Evolutionary conservation across 495 filamentous ascomycete species (phyloP).

Genomic region (Evernia prunastri): DNA sequence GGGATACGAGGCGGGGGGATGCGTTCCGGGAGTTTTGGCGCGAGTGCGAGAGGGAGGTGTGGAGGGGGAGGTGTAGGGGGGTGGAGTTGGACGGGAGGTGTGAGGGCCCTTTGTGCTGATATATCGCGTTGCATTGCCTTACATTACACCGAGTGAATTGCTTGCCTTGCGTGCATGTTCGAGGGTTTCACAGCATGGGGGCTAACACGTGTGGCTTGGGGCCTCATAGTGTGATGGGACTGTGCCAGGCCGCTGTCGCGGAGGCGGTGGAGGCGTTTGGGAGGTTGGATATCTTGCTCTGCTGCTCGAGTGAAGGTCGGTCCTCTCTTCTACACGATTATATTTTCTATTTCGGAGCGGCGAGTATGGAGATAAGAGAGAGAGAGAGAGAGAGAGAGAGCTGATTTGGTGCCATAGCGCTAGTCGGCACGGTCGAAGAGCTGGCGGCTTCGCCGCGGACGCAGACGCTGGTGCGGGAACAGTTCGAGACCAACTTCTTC

Average conservation of each 20-base stretch:
- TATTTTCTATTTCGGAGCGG: too few relatives aligned
- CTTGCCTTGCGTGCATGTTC: not conserved
- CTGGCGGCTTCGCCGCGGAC: conserved; percentile 66
- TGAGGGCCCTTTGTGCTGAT: conserved; percentile 23
- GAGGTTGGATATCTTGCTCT: conserved; percentile 79
- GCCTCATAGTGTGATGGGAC: conserved; percentile 27
- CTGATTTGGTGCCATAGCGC: conserved; percentile 44
- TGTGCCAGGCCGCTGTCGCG: conserved; percentile 75
- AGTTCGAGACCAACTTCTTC: conserved; percentile 96
- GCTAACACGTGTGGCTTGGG: conserved; percentile 3
- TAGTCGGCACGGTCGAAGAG: conserved; percentile 90
- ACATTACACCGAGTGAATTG: too few relatives aligned
- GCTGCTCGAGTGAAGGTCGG: conserved; percentile 74
- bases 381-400: too few relatives aligned
- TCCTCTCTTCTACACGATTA: too few relatives aligned
- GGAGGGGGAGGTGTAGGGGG: conserved; percentile 6
- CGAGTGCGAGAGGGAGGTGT: conserved; percentile 28
- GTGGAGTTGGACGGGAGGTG: conserved; percentile 49
- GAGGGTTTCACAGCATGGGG: not conserved
- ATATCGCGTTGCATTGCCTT: too few relatives aligned
- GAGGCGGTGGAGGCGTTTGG: conserved; percentile 80
- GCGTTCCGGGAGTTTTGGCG: conserved; percentile 52
- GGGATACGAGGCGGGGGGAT: conserved; percentile 25
- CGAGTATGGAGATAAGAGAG: too few relatives aligned
- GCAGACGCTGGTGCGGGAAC: conserved; percentile 71